These are phyloP conservation scores for Globisporangium irregulare DNA, from an alignment of 352 stramenopile species.

Conservation along the genomic window DNA sequence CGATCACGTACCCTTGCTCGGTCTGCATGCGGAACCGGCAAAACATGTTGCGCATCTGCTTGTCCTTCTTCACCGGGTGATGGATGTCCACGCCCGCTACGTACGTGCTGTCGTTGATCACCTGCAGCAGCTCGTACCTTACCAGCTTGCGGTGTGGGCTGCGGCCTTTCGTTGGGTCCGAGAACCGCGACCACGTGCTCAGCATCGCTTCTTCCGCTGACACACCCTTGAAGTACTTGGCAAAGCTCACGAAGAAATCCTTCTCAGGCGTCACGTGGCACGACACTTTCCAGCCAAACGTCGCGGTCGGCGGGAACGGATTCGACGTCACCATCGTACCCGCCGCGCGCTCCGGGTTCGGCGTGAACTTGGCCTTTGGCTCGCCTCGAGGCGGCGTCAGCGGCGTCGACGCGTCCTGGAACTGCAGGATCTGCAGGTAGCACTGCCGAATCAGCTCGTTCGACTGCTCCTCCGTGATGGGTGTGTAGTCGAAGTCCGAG, in stretches of 20 bases:
- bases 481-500: constrained; percentile 43
- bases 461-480: constrained; percentile 51
- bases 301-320: constrained; percentile 42
- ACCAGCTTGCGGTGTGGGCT: constrained; percentile 33
- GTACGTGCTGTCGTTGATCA: constrained; percentile 51
- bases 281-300: constrained; percentile 51
- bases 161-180: constrained; percentile 19
- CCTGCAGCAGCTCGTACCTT: constrained; percentile 44
- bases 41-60: constrained; percentile 47
- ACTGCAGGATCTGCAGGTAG: constrained; percentile 51
- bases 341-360: background rate
- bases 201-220: constrained; percentile 42
- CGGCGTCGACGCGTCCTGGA: constrained; percentile 45
- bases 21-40: constrained; percentile 50
- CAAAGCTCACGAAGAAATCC: constrained; percentile 50
- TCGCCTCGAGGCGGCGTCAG: constrained; percentile 22
- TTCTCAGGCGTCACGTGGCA: constrained; percentile 35
- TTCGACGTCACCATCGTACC: constrained; percentile 9
- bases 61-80: constrained; percentile 44
- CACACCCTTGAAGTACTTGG: constrained; percentile 42
- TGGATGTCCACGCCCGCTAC: constrained; percentile 42
- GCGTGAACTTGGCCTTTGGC: background rate
- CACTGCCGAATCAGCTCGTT: constrained; percentile 53
- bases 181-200: constrained; percentile 31
- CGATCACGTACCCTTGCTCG: constrained; percentile 52